Evolutionary conservation across 768 basidiomycete species (phyloP), one percentile per base, ranked within the genome.

Genomic region (Termitomyces sp.): DNA sequence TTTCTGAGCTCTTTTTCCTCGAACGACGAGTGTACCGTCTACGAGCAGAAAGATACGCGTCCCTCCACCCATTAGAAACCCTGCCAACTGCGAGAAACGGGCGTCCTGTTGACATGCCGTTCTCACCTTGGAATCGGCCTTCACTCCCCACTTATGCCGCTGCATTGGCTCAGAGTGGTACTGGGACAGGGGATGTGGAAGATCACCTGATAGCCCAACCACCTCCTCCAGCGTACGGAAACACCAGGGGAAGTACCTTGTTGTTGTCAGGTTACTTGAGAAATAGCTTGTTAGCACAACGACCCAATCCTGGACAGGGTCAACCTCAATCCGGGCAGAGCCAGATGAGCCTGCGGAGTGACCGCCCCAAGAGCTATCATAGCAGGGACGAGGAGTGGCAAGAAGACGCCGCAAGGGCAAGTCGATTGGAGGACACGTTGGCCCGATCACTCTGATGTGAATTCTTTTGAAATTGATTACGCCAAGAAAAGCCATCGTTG

Each of bases 221-320:
- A 4, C 88, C 89, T 1, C 89, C 89, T 7, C 89, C 89, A 11
- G 86, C 86, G n/a, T 90, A 90, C 68, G 88, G 89, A 24, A 79
- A 88, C 63, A 87, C 86, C 20, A 79, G 88, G 50, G 87, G 86
- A 37, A 88, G 85, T 71, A 86, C 78, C 20, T 75, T 89, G 46
- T 65, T 89, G 46, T 74, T 88, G 20, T 66, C 79, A 0, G 83
- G 84, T 6, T 80, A 77, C 68, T 66, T 87, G 55, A 70, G 74
- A 46, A 73, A 80, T 27, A 78, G 77, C 58, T 64, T 82, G 63
- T 66, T 83, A n/a, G 76, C 76, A 33, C 78, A 81, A 66, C 73
- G 82, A 56, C 81, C 79, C 54, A 51, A 61, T 15, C 78, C 79
- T 55, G 71, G 64, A 33, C 69, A 70, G 41, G 46, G 47, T 42